Conservation (phyloP, 306 rosid species). For the Pyrus betulifolia region DNA sequence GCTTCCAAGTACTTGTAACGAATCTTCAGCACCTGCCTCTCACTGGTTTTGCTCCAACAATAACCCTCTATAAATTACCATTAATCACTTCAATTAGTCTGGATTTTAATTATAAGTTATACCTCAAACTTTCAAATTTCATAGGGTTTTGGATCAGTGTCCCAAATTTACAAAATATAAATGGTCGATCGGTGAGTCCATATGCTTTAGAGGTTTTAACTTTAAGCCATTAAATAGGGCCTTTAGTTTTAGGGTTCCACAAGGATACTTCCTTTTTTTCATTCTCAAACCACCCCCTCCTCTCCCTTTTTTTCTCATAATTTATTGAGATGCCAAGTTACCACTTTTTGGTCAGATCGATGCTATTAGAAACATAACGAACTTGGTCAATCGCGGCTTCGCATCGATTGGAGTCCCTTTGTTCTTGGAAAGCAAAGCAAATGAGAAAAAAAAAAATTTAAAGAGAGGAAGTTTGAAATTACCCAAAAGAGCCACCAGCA, state of each 20-base stretch:
- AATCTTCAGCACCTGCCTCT: constrained; percentile 76
- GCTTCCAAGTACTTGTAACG: constrained; percentile 88
- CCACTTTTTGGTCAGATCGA: not conserved
- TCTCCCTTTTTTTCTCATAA: not conserved
- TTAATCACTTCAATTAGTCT: not conserved
- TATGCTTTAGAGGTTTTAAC: not conserved
- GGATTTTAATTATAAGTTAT: not conserved
- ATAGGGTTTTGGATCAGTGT: not conserved
- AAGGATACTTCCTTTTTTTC: not conserved
- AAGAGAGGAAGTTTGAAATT: constrained; percentile 21
- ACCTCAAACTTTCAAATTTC: not conserved
- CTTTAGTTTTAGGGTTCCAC: constrained; percentile 3
- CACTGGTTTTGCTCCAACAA: constrained; percentile 98
- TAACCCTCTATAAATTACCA: constrained; percentile 62
- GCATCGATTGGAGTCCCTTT: not conserved
- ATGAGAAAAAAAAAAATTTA: not conserved
- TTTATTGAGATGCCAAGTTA: not conserved
- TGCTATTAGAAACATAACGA: not conserved
- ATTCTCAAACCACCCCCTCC: not conserved
- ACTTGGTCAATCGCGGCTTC: not conserved
- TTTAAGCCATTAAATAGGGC: not conserved
- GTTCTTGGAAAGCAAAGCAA: constrained; percentile 33
- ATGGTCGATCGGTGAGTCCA: not conserved
- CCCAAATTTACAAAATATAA: not conserved
- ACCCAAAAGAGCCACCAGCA: constrained; percentile 92